phyloP scores from a whole-genome alignment of 2,329 filamentous ascomycete genomes.

The Aspergillus alliaceus region DNA sequence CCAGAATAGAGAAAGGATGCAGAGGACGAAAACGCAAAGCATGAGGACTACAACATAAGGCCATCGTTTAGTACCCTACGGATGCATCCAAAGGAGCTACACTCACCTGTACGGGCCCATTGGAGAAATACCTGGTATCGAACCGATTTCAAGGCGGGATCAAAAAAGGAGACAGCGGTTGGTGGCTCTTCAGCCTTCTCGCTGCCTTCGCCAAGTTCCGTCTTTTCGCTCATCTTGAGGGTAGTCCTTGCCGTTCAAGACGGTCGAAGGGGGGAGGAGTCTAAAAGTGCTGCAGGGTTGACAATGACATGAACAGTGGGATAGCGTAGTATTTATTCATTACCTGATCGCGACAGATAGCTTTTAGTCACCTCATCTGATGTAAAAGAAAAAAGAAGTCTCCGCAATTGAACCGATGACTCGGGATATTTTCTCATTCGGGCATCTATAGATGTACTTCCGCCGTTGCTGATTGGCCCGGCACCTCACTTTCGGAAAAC shows the following conservation, averaged over 20 bases:
- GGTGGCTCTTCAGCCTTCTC: constrained; percentile 13
- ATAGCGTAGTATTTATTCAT: background rate
- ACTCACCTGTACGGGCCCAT: constrained; percentile 26
- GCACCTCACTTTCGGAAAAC: background rate
- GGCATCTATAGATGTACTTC: background rate
- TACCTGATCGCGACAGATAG: background rate
- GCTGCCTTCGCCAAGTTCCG: constrained; percentile 7
- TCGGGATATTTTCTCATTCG: background rate
- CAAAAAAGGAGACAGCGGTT: constrained; percentile 27
- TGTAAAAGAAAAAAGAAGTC: background rate
- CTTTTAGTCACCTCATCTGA: background rate
- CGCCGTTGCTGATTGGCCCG: background rate
- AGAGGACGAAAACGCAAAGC: constrained; percentile 57
- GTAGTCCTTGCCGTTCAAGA: background rate
- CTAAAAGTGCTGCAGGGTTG: background rate
- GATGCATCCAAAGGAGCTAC: too few species aligned
- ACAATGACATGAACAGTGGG: background rate
- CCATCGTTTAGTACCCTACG: background rate
- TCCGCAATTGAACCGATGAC: background rate
- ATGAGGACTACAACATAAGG: constrained; percentile 29
- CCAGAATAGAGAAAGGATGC: constrained; percentile 62
- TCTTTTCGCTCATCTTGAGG: constrained; percentile 6
- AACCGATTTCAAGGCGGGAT: constrained; percentile 24
- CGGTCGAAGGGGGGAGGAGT: background rate
- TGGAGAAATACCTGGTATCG: constrained; percentile 21